A percentile compares a stretch with the other conserved stretches of the same genome.
These are phyloP conservation scores for Parafenestella ontariensis DNA, from an alignment of 2,329 filamentous ascomycete genomes.

Conservation along the genomic window DNA sequence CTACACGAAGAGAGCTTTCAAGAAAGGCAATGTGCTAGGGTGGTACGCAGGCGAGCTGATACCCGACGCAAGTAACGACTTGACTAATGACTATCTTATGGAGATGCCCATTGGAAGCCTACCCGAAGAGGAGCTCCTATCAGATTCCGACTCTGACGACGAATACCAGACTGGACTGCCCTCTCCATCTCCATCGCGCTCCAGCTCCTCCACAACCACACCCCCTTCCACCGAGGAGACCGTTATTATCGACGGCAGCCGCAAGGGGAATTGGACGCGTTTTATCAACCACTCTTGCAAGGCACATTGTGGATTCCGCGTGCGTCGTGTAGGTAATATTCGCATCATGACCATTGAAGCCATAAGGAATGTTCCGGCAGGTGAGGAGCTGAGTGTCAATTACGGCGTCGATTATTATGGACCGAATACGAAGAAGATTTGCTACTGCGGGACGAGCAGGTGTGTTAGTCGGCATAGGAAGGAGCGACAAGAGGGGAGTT, in stretches of 20 bases:
- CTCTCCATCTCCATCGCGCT: not conserved
- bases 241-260: constrained; percentile 13
- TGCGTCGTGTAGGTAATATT: constrained; percentile 12
- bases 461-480: constrained; percentile 14
- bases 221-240: not conserved
- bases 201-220: not conserved
- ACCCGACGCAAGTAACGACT: not conserved
- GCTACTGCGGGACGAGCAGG: constrained; percentile 14
- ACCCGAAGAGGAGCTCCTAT: not conserved
- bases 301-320: constrained; percentile 10
- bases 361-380: constrained; percentile 4
- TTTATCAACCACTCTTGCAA: constrained; percentile 26
- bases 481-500: not conserved
- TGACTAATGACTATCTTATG: constrained; percentile 19
- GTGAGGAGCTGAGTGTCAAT: constrained; percentile 19
- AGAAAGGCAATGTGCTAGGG: constrained; percentile 13
- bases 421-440: constrained; percentile 4
- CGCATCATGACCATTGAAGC: constrained; percentile 22
- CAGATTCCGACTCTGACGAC: not conserved
- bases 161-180: not conserved
- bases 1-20: constrained; percentile 13
- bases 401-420: constrained; percentile 24
- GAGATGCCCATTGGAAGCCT: constrained; percentile 16
- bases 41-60: constrained; percentile 23
- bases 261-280: constrained; percentile 22